Conservation (phyloP, 179 eudicot genomes). For the Patellifolia procumbens region DNA sequence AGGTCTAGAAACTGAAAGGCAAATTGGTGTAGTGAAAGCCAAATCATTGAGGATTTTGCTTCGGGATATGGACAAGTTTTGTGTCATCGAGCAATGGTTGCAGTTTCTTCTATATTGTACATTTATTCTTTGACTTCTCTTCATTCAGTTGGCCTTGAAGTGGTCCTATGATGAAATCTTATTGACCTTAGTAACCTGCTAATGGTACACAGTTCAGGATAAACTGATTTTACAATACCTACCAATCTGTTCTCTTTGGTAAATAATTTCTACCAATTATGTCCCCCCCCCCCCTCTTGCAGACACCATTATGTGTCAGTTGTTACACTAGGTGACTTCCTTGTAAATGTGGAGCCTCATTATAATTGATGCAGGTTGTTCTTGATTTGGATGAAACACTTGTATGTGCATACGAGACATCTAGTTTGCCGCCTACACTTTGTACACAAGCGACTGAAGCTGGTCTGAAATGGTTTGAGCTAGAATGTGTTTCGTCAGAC, state of each 20-base stretch:
- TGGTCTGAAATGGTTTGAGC: constrained; percentile 88
- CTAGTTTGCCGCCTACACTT: constrained; percentile 74
- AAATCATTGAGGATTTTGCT: background rate
- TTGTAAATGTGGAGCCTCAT: background rate
- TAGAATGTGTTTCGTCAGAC: constrained; percentile 91
- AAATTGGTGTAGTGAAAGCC: background rate
- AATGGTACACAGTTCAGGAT: too few relatives aligned
- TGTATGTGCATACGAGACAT: constrained; percentile 91
- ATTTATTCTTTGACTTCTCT: too few relatives aligned
- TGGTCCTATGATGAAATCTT: too few relatives aligned
- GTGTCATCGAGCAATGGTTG: background rate
- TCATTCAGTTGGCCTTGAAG: too few relatives aligned
- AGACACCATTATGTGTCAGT: too few relatives aligned
- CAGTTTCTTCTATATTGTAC: too few relatives aligned
- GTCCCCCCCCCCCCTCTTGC: too few relatives aligned
- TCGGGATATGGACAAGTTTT: background rate
- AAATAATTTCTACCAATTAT: too few relatives aligned
- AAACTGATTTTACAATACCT: too few relatives aligned
- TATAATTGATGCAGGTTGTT: constrained; percentile 64
- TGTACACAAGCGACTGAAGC: constrained; percentile 86
- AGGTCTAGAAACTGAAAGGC: background rate
- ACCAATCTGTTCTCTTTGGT: too few relatives aligned
- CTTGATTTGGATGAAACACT: constrained; percentile 97
- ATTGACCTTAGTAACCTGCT: too few relatives aligned
- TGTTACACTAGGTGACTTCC: too few relatives aligned